These are phyloP conservation scores for Chlamydomonas eustigma DNA, from an alignment of 139 green algal genomes.

Conservation along the genomic window DNA sequence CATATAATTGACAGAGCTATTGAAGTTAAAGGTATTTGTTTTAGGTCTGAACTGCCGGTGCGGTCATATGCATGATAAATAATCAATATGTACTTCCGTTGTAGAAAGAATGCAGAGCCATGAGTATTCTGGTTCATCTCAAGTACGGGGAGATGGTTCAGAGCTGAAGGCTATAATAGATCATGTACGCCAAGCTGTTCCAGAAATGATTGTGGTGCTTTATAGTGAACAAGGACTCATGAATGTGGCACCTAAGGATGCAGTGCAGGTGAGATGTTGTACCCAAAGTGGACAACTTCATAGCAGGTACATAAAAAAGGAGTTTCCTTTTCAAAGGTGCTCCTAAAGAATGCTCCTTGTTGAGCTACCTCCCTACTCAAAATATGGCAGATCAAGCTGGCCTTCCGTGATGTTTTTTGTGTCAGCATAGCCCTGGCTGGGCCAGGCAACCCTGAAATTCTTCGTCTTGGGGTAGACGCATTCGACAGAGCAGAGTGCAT, in stretches of 20 bases:
- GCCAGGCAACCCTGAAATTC: not conserved
- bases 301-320: not conserved
- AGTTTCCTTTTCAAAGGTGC: not conserved
- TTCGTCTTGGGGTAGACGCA: not conserved
- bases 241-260: not conserved
- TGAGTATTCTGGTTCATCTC: too few species aligned
- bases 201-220: not conserved
- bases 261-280: not conserved
- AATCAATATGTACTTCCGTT: too few species aligned
- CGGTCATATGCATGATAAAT: too few species aligned
- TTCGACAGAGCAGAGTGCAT: not conserved
- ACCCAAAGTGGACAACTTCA: not conserved
- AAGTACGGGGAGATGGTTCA: too few species aligned
- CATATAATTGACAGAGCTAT: too few species aligned
- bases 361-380: not conserved
- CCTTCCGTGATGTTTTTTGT: not conserved
- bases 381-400: conserved; percentile 5
- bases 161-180: not conserved
- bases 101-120: too few species aligned
- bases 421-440: not conserved
- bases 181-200: not conserved
- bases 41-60: too few species aligned
- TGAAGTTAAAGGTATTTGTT: too few species aligned
- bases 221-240: not conserved
- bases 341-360: not conserved